Evolutionary conservation across 116 monocot species (phyloP).

Genomic region (Papilionanthe hybrid): DNA sequence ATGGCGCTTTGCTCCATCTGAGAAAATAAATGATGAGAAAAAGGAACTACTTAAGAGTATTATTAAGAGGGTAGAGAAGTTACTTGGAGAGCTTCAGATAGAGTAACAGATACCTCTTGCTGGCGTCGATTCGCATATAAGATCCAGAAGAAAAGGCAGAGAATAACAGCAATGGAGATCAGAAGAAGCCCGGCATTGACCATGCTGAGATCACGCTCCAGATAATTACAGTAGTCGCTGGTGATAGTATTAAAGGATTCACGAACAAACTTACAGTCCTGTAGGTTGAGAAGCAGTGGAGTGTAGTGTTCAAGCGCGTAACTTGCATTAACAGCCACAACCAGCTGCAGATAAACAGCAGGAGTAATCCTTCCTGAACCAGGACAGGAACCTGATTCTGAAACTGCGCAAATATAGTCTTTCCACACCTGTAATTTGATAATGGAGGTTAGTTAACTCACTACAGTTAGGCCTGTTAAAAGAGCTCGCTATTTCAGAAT

Average conservation of each 20-base stretch:
- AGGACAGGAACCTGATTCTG: constrained; percentile 42
- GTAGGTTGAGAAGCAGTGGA: constrained; percentile 61
- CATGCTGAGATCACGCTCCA: constrained; percentile 40
- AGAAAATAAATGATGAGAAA: not conserved
- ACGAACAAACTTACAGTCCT: constrained; percentile 83
- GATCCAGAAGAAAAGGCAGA: constrained; percentile 79
- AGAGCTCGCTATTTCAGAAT: too few relatives aligned
- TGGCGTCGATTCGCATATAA: constrained; percentile 65
- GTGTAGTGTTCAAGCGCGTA: constrained; percentile 75
- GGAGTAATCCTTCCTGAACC: constrained; percentile 48
- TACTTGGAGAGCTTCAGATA: constrained; percentile 23
- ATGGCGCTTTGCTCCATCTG: constrained; percentile 44
- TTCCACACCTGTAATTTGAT: constrained; percentile 55
- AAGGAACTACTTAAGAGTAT: not conserved
- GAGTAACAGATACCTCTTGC: constrained; percentile 58
- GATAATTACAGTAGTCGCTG: constrained; percentile 48
- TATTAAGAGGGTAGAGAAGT: not conserved
- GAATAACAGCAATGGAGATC: constrained; percentile 55
- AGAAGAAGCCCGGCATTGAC: constrained; percentile 60
- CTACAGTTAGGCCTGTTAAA: not conserved
- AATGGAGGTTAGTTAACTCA: not conserved
- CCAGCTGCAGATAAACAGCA: constrained; percentile 47
- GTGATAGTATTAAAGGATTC: constrained; percentile 60
- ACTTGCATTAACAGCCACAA: constrained; percentile 65
- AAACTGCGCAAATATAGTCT: constrained; percentile 52